Evolutionary conservation across 2,329 filamentous ascomycete genomes (phyloP), one percentile per base, ranked within the genome.

Genomic region (Phaeophleospora eucalypticola): DNA sequence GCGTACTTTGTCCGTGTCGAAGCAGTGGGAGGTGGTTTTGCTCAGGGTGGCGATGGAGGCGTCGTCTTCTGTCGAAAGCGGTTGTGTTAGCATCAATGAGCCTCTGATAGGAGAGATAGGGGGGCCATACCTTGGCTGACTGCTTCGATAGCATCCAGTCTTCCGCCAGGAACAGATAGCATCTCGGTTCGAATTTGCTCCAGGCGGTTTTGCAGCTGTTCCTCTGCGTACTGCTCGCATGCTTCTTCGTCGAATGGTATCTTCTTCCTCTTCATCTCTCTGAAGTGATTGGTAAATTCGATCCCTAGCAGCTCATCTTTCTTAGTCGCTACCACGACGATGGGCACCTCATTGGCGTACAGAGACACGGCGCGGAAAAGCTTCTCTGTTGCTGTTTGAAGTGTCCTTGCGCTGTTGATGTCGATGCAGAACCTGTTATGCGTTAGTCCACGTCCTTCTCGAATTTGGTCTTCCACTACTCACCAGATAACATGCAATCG

Each of bases 311-410:
- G 55, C 21, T 65, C 62, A 43, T 67, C 64, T 42, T 63, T 65
- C 48, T 67, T 66, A 1, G 63, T 66, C 3, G 61, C 63, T 16
- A 66, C 56, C 4, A 67, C 56, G 9, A 66, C 61, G 16, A 67
- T 61, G 2, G 65, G 64, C 8, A 65, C 60, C 24, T 66, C 59
- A 8, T 46, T 37, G 16, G 64, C 57, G 24, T 63, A 62, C 40
- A 56, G 52, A 33, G 63, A 62, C 7, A 63, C 61, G 19, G 62
- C 59, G 20, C 54, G 59, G 46, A 62, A 62, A 16, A 67, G 59
- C 19, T 63, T 63, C 36, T 57, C 56, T 32, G 62, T 65, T 20
- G 63, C 64, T 6, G 58, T 65, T 40, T 65, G 64, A 43, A 64
- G 52, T 21, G 63, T 64, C 20, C 64, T 57, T 32, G 59, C 56